Evolutionary conservation across 352 stramenopile species (phyloP).

Genomic region (Phytopythium delawarense): DNA sequence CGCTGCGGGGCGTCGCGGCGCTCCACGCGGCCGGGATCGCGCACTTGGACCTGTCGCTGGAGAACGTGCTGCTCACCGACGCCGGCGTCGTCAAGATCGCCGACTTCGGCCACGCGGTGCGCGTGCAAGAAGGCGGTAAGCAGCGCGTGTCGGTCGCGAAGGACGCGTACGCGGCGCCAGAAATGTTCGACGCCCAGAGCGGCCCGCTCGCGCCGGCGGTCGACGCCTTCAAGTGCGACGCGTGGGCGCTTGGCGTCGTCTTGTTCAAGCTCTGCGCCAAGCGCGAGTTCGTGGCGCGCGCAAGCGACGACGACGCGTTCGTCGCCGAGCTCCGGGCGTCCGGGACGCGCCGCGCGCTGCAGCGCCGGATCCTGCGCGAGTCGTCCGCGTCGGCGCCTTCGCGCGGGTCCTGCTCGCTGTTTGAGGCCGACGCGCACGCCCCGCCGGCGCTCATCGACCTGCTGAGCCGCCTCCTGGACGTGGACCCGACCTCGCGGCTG

Average conservation of each 20-base stretch:
- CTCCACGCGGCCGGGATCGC: slow-evolving; percentile 85
- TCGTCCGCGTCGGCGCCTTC: background rate
- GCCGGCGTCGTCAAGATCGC: slow-evolving; percentile 77
- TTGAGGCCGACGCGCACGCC: slow-evolving; percentile 15
- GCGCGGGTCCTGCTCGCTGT: background rate
- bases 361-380: slow-evolving; percentile 8
- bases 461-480: slow-evolving; percentile 42
- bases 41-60: slow-evolving; percentile 93
- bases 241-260: slow-evolving; percentile 70
- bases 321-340: slow-evolving; percentile 33
- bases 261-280: slow-evolving; percentile 67
- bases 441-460: slow-evolving; percentile 36
- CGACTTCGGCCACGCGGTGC: slow-evolving; percentile 88
- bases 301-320: slow-evolving; percentile 47
- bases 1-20: slow-evolving; percentile 81
- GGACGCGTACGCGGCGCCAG: slow-evolving; percentile 60
- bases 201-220: slow-evolving; percentile 4
- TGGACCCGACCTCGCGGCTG: slow-evolving; percentile 39
- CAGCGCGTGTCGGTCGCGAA: slow-evolving; percentile 44
- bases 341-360: slow-evolving; percentile 23
- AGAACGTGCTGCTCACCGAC: slow-evolving; percentile 92
- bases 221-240: slow-evolving; percentile 57
- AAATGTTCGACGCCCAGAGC: slow-evolving; percentile 30
- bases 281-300: slow-evolving; percentile 40
- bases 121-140: slow-evolving; percentile 15